phyloP scores from a whole-genome alignment of 83 land plant species.

The Isoetes engelmannii region DNA sequence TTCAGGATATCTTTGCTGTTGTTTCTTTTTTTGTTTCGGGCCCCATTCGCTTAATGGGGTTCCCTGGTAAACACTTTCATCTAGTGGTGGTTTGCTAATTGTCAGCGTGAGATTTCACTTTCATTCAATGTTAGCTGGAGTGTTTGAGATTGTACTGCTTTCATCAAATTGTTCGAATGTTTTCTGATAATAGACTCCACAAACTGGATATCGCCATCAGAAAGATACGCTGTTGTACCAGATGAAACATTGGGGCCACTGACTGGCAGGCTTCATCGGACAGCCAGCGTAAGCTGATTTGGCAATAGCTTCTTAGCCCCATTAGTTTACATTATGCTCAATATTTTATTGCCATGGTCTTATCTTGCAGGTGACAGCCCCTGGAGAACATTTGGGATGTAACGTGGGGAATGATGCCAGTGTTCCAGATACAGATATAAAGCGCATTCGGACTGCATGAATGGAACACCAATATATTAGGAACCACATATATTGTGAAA shows the following conservation, averaged over 20 bases:
- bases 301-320: not conserved
- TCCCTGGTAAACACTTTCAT: no score
- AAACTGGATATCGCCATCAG: conserved; percentile 64
- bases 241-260: conserved; percentile 55
- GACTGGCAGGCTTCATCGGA: conserved; percentile 24
- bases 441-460: conserved; percentile 27
- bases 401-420: conserved; percentile 17
- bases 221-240: conserved; percentile 95
- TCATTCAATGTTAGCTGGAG: no score
- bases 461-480: not conserved
- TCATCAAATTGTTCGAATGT: no score
- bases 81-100: no score
- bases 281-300: conserved; percentile 18
- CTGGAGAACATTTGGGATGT: not conserved
- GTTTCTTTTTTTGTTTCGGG: conserved; percentile 5
- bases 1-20: not conserved
- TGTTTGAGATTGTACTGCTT: no score
- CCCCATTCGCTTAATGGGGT: no score
- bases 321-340: not conserved
- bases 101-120: no score
- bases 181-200: conserved; percentile 5
- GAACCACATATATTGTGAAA: not conserved
- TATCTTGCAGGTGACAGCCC: not conserved
- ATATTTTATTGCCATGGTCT: not conserved
- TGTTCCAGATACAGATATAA: conserved; percentile 35